These are phyloP conservation scores for Ormosia emarginata DNA, from an alignment of 306 rosid genomes.

Conservation along the genomic window DNA sequence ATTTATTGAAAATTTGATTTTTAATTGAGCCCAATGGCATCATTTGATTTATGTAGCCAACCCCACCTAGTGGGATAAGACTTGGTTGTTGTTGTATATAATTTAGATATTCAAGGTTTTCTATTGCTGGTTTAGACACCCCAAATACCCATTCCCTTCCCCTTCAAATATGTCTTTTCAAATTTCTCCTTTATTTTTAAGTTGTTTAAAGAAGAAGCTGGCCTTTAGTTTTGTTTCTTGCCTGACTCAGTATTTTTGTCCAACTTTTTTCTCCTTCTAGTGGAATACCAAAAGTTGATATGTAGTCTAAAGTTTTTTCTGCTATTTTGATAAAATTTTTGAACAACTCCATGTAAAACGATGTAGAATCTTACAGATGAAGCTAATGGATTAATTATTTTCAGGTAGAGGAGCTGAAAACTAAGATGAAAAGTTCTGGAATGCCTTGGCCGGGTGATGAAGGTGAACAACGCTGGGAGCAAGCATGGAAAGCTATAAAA, in stretches of 20 bases:
- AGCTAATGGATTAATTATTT: constrained; percentile 27
- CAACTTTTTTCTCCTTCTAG: not conserved
- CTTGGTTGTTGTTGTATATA: not conserved
- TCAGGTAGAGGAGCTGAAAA: constrained; percentile 85
- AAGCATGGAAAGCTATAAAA: constrained; percentile 93
- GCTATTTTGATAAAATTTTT: not conserved
- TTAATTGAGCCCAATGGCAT: not conserved
- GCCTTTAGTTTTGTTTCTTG: not conserved
- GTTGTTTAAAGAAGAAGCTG: not conserved
- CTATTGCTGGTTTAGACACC: not conserved
- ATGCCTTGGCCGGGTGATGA: constrained; percentile 99
- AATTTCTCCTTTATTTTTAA: not conserved
- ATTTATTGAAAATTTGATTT: not conserved
- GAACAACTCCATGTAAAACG: not conserved
- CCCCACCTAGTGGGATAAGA: not conserved
- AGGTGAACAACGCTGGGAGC: constrained; percentile 84
- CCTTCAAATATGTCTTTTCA: constrained; percentile 1
- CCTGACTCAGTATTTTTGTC: not conserved
- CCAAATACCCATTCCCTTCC: not conserved
- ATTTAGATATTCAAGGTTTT: not conserved
- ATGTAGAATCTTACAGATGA: constrained; percentile 14
- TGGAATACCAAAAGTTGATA: constrained; percentile 4
- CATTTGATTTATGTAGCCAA: not conserved
- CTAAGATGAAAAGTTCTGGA: constrained; percentile 82
- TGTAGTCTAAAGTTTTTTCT: not conserved